A percentile compares a stretch with the other conserved stretches of the same genome.
Conservation (phyloP, 768 basidiomycete genomes). For the Kwoniella sp. region DNA sequence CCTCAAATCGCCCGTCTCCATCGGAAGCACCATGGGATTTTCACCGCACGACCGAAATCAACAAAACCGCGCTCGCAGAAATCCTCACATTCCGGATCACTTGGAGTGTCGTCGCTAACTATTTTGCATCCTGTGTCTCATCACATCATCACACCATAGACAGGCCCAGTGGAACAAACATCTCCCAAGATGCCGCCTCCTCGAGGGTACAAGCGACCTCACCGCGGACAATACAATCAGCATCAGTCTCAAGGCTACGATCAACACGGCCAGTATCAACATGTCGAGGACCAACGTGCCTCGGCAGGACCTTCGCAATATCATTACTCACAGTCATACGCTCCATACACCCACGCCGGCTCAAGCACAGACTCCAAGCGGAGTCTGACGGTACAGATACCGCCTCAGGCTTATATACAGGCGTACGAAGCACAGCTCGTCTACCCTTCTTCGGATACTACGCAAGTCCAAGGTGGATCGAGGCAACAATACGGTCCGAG, state of each 20-base stretch:
- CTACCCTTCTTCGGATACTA: slow-evolving; percentile 44
- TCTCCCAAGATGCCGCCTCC: too few species aligned
- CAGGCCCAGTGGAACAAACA: too few species aligned
- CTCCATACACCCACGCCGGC: not conserved
- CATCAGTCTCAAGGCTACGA: not conserved
- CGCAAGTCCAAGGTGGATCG: not conserved
- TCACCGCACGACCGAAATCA: too few species aligned
- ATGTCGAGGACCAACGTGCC: not conserved
- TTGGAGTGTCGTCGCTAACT: too few species aligned
- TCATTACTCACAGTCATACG: not conserved
- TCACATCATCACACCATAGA: too few species aligned
- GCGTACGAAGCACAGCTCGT: slow-evolving; percentile 78
- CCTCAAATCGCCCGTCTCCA: too few species aligned
- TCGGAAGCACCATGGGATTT: too few species aligned
- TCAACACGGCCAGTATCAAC: not conserved
- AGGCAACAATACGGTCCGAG: not conserved
- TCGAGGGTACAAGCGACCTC: not conserved
- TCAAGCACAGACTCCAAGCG: not conserved
- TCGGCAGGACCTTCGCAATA: not conserved
- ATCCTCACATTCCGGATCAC: too few species aligned
- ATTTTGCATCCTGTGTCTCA: too few species aligned
- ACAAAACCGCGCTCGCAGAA: too few species aligned
- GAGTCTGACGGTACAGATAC: slow-evolving; percentile 4
- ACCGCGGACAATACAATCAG: not conserved
- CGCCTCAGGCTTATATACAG: slow-evolving; percentile 58